Evolutionary conservation across 495 filamentous ascomycete genomes (phyloP).

Genomic region (Neurospora sp.): DNA sequence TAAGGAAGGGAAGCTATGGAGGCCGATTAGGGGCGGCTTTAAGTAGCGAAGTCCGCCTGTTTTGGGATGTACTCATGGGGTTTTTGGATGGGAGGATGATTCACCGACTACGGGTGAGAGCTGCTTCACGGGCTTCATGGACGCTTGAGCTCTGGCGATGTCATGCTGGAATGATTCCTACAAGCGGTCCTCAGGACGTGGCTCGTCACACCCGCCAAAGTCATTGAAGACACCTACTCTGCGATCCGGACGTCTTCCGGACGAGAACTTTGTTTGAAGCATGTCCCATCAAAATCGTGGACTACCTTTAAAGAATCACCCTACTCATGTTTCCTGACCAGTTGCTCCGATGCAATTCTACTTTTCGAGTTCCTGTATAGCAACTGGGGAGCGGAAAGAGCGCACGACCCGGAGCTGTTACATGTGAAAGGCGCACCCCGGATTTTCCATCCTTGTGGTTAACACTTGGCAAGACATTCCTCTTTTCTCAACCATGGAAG

Average conservation of each 20-base stretch:
- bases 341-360: too few relatives aligned
- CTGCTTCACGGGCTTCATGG: background rate
- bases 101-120: background rate
- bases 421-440: too few relatives aligned
- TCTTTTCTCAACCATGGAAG: too few relatives aligned
- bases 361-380: too few relatives aligned
- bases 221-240: background rate
- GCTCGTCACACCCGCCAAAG: background rate
- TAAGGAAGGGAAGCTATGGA: background rate
- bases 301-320: background rate
- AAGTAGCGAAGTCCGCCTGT: background rate
- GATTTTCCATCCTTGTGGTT: too few relatives aligned
- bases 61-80: background rate
- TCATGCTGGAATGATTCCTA: background rate
- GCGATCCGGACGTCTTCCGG: background rate
- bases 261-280: background rate
- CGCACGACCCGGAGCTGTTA: too few relatives aligned
- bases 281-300: background rate
- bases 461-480: too few relatives aligned
- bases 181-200: background rate
- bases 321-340: background rate
- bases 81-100: background rate
- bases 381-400: too few relatives aligned
- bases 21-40: background rate
- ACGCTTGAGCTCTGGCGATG: background rate